phyloP scores from a whole-genome alignment of 345 rosid genomes.

The Eucalyptus cladocalyx region DNA sequence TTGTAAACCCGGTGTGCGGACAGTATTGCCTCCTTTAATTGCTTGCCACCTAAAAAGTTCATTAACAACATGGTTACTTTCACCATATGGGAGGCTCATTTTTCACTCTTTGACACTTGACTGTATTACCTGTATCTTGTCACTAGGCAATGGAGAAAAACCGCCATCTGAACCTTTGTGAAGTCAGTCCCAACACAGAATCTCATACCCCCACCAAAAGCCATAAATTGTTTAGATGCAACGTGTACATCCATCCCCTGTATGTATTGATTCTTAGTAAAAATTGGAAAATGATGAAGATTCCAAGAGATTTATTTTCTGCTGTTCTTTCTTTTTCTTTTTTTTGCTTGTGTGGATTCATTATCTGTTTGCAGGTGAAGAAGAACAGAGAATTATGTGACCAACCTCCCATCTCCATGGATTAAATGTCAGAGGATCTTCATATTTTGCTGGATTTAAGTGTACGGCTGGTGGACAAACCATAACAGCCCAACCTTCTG shows the following conservation, averaged over 20 bases:
- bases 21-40: constrained; percentile 59
- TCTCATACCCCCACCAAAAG: constrained; percentile 97
- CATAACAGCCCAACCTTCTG: constrained; percentile 91
- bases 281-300: neutral
- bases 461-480: constrained; percentile 95
- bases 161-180: constrained; percentile 80
- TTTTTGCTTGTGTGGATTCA: neutral
- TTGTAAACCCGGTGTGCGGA: constrained; percentile 80
- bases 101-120: neutral
- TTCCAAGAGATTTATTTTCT: neutral
- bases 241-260: constrained; percentile 52
- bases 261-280: neutral
- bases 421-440: constrained; percentile 66
- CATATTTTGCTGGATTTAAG: constrained; percentile 56
- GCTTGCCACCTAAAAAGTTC: constrained; percentile 51
- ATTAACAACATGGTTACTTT: neutral
- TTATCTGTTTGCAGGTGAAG: neutral
- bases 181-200: constrained; percentile 92
- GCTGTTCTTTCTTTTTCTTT: neutral
- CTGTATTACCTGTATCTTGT: constrained; percentile 66
- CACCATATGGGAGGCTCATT: neutral
- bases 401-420: constrained; percentile 93
- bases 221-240: constrained; percentile 80
- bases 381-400: neutral
- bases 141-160: constrained; percentile 72